Evolutionary conservation across 2,329 filamentous ascomycete species (phyloP), one percentile per base, ranked within the genome.

Genomic region (Zopfia rhizophila): DNA sequence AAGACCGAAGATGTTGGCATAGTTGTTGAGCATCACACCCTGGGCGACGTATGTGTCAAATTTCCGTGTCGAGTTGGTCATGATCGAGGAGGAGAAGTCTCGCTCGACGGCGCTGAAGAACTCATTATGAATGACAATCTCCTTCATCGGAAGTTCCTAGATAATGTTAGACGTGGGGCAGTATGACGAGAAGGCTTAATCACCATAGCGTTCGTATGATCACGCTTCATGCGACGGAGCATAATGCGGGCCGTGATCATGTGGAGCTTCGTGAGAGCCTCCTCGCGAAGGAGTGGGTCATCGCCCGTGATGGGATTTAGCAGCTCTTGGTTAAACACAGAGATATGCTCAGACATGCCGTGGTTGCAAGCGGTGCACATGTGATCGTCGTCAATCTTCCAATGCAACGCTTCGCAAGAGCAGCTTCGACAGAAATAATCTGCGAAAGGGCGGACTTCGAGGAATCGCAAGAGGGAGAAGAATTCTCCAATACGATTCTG

Each of bases 401-500:
- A 99, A 61, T 97, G 90, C 3, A 96, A 75, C 44, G 84, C 82
- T 36, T 88, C 84, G 69, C 94, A 99, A 4, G 81, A 70, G 66
- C 94, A 99, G 45, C 85, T 80, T 68, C 93, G 94, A 79, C 94
- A 99, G 56, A 97, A 88, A 68, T 99, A 99, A 56, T 90, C 91
- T 6, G 93, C 88, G 69, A 97, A 97, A 0, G 93, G 93, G 7
- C 83, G 82, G 24, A 97, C 81, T 68, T 96, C 89, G 21, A 99
- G 82, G 72, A 99, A 99, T 2, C 94, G 88, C 44, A 99, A 80
- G 16, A 97, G 78, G 0, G 93, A 97, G 74, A 97, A 97, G 71
- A 97, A 95, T 69, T 97, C 93, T 63, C 94, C 93, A 56, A 97
- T 97, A 40, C 93, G 88, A 66, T 97, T 99, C 70, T 99, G 94